Conservation (phyloP, 2,329 filamentous ascomycete genomes). For the Magnaporthiopsis poae region DNA sequence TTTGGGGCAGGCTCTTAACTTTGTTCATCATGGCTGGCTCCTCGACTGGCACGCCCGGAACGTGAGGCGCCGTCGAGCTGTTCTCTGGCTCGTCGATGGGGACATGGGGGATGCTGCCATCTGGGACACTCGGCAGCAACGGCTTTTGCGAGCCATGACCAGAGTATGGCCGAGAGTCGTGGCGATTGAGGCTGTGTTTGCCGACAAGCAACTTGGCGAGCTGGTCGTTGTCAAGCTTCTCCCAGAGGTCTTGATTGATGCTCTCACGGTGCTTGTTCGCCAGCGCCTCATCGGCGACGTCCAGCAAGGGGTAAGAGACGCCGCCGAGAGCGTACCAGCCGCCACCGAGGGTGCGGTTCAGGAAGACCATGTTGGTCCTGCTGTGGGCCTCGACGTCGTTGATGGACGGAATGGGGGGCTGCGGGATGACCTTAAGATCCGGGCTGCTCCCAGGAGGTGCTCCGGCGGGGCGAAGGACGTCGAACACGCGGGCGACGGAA, state of each 20-base stretch:
- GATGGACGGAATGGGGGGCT: constrained; percentile 55
- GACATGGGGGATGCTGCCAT: constrained; percentile 10
- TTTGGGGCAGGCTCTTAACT: constrained; percentile 40
- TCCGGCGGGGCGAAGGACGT: constrained; percentile 67
- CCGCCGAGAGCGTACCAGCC: constrained; percentile 94
- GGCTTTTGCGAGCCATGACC: not conserved
- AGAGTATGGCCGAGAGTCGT: not conserved
- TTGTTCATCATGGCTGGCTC: constrained; percentile 38
- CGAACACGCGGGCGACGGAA: constrained; percentile 80
- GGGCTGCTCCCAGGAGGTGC: constrained; percentile 54
- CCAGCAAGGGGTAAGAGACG: constrained; percentile 71
- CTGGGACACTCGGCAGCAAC: constrained; percentile 26
- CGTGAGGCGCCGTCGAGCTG: constrained; percentile 15
- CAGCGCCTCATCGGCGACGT: constrained; percentile 1
- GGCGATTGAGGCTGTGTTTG: constrained; percentile 2
- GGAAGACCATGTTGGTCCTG: constrained; percentile 57
- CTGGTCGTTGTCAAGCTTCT: constrained; percentile 21
- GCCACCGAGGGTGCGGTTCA: constrained; percentile 77
- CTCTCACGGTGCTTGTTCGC: constrained; percentile 3
- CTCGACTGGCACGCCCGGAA: constrained; percentile 19
- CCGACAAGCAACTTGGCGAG: constrained; percentile 5
- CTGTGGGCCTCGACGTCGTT: constrained; percentile 37
- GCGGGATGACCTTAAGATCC: constrained; percentile 74
- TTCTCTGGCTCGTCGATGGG: constrained; percentile 19
- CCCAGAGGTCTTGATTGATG: constrained; percentile 20